These are phyloP conservation scores for Coffea canephora DNA, from an alignment of 257 asterid genomes.

Conservation along the genomic window DNA sequence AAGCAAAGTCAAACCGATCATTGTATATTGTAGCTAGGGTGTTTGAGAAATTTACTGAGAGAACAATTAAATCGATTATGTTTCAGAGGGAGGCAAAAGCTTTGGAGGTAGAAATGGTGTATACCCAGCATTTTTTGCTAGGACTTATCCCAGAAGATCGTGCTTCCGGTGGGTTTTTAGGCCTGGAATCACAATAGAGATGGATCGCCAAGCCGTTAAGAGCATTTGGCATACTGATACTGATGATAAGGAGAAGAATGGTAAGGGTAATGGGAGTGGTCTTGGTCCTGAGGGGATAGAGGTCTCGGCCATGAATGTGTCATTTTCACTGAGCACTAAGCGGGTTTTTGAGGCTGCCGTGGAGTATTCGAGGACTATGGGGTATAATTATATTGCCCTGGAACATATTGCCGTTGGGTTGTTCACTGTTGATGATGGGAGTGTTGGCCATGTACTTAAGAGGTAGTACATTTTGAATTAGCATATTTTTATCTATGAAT, in stretches of 20 bases:
- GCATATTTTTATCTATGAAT: background rate
- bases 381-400: constrained; percentile 82
- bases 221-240: constrained; percentile 38
- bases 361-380: constrained; percentile 61
- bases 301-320: constrained; percentile 74
- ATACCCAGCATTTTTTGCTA: too few species aligned
- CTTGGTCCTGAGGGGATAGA: constrained; percentile 29
- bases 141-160: too few species aligned
- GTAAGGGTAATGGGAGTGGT: constrained; percentile 15
- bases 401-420: constrained; percentile 92
- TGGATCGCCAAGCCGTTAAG: too few species aligned
- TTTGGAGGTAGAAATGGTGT: too few species aligned
- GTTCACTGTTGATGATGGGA: constrained; percentile 90
- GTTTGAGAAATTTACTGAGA: too few species aligned
- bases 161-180: too few species aligned
- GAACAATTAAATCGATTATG: too few species aligned
- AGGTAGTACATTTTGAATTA: constrained; percentile 43
- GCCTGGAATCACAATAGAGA: too few species aligned
- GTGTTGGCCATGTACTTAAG: constrained; percentile 68
- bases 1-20: too few species aligned
- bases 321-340: constrained; percentile 67
- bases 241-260: constrained; percentile 32
- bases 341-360: constrained; percentile 46
- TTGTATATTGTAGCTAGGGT: too few species aligned
- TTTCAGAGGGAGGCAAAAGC: too few species aligned